These are phyloP conservation scores for Tillandsia leiboldiana DNA, from an alignment of 176 grass and related monocot species.

Conservation along the genomic window DNA sequence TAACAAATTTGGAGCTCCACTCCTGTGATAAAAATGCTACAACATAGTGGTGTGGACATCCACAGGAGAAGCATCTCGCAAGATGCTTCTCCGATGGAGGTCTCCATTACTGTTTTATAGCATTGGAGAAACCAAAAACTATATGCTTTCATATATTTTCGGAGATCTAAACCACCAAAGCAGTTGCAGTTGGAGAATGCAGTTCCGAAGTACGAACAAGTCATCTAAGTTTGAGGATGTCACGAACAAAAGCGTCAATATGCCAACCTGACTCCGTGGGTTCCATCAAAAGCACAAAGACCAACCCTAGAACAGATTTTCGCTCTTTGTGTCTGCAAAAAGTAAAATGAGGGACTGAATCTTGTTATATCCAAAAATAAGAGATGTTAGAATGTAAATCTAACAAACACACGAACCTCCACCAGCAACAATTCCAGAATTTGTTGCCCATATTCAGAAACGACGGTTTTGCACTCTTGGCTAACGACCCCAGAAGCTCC, in stretches of 20 bases:
- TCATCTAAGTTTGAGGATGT: too few species aligned
- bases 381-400: not conserved
- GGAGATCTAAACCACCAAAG: too few species aligned
- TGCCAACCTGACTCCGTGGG: constrained; percentile 42
- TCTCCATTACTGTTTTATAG: too few species aligned
- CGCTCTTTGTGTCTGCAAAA: constrained; percentile 41
- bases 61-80: too few species aligned
- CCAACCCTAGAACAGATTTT: constrained; percentile 65
- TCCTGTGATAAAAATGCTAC: too few species aligned
- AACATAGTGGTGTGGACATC: too few species aligned
- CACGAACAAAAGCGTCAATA: too few species aligned
- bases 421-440: constrained; percentile 64
- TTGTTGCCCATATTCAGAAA: constrained; percentile 80
- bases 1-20: too few species aligned
- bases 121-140: constrained; percentile 15
- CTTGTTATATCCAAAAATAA: not conserved
- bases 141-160: not conserved
- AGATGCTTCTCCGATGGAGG: too few species aligned
- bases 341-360: not conserved
- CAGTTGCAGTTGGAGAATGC: too few species aligned
- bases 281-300: constrained; percentile 46
- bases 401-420: constrained; percentile 41
- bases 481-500: constrained; percentile 76
- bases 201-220: too few species aligned
- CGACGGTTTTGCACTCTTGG: constrained; percentile 95